phyloP scores from a whole-genome alignment of 2,329 filamentous ascomycete genomes.

The Monilinia fructigena region DNA sequence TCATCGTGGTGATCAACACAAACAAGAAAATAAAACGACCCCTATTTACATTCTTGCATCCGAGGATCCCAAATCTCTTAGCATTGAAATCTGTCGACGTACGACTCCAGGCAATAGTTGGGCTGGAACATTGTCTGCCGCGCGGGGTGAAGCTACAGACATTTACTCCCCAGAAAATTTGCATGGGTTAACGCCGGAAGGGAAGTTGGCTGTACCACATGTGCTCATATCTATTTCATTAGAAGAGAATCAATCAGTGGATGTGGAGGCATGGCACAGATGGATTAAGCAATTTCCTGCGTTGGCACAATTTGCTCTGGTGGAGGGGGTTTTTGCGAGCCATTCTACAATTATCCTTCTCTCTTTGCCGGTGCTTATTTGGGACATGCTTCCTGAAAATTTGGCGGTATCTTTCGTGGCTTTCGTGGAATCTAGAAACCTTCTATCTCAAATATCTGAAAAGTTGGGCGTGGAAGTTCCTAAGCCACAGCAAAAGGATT shows the following conservation, averaged over 20 bases:
- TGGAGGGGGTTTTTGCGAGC: constrained; percentile 61
- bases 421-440: constrained; percentile 51
- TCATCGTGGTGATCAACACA: constrained; percentile 6
- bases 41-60: constrained; percentile 26
- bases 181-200: constrained; percentile 15
- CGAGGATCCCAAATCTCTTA: constrained; percentile 23
- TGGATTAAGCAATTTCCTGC: constrained; percentile 57
- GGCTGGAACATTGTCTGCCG: constrained; percentile 9
- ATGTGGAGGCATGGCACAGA: constrained; percentile 58
- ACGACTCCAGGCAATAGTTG: constrained; percentile 21
- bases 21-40: constrained; percentile 21
- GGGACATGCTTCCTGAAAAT: constrained; percentile 59
- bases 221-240: constrained; percentile 61
- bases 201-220: constrained; percentile 45
- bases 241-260: constrained; percentile 56
- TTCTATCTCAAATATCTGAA: constrained; percentile 19
- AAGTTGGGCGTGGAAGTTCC: constrained; percentile 11
- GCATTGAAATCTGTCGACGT: constrained; percentile 24
- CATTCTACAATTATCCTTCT: constrained; percentile 58
- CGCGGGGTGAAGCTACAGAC: constrained; percentile 9
- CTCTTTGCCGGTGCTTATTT: constrained; percentile 58
- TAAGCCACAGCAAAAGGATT: constrained; percentile 11
- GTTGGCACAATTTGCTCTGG: constrained; percentile 58
- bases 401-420: constrained; percentile 57
- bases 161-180: constrained; percentile 21